Evolutionary conservation across 805 yeast genomes (phyloP).

Genomic region (Metschnikowia gelsemii): DNA sequence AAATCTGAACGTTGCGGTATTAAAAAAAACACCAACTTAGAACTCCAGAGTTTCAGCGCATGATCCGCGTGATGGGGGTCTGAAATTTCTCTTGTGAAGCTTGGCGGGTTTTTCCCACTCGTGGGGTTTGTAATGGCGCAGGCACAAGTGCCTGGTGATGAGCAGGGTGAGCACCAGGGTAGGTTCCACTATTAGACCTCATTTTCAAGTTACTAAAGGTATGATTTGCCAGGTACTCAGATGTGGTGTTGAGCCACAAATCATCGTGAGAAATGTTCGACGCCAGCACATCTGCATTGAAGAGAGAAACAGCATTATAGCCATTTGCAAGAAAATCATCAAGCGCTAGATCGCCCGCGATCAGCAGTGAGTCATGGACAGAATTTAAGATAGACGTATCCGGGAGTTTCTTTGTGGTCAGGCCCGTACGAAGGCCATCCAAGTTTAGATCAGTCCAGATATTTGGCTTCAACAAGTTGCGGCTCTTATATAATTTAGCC

Average conservation of each 20-base stretch:
- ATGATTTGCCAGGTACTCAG: constrained; percentile 30
- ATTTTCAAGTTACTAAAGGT: constrained; percentile 25
- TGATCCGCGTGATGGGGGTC: constrained; percentile 42
- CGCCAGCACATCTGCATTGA: constrained; percentile 29
- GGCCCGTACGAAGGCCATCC: constrained; percentile 28
- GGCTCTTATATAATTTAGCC: constrained; percentile 39
- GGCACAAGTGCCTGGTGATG: constrained; percentile 14
- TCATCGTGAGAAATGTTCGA: constrained; percentile 30
- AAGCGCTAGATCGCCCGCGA: constrained; percentile 24
- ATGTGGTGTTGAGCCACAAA: constrained; percentile 32
- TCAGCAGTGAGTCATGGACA: constrained; percentile 18
- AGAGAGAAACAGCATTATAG: constrained; percentile 18
- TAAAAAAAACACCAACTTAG: neutral
- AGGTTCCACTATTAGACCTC: constrained; percentile 16
- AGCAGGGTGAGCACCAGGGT: constrained; percentile 4
- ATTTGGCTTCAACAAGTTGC: constrained; percentile 29
- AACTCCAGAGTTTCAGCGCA: constrained; percentile 21
- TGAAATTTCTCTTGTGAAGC: constrained; percentile 41
- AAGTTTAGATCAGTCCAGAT: constrained; percentile 38
- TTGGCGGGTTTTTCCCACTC: constrained; percentile 39
- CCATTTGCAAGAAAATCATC: constrained; percentile 38
- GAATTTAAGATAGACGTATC: constrained; percentile 38
- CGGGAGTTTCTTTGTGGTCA: constrained; percentile 15
- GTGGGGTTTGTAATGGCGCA: constrained; percentile 36
- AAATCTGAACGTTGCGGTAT: no score